Evolutionary conservation across 306 rosid species (phyloP).

Genomic region (Boehmeria nivea): DNA sequence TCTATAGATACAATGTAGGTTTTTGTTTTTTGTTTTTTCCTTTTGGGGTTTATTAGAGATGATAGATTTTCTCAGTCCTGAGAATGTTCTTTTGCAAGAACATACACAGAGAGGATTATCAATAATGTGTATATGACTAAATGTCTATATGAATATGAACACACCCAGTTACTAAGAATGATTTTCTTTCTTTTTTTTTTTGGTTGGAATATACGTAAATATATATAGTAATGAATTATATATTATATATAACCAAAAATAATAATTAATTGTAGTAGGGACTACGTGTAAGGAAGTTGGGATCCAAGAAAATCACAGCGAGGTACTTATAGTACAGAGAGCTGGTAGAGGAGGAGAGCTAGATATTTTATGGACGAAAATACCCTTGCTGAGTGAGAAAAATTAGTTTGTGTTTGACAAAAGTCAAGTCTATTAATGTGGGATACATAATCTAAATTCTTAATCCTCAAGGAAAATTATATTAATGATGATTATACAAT

Average conservation of each 20-base stretch:
- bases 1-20: conserved; percentile 7
- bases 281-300: conserved; percentile 3
- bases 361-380: conserved; percentile 19
- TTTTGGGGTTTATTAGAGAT: background rate
- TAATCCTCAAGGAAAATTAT: too few species aligned
- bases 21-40: too few species aligned
- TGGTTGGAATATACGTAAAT: background rate
- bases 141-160: too few species aligned
- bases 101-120: background rate
- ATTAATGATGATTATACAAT: too few species aligned
- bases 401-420: too few species aligned
- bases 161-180: background rate
- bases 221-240: background rate
- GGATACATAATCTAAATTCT: background rate
- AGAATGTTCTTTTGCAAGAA: conserved; percentile 3
- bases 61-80: background rate
- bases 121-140: background rate
- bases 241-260: background rate
- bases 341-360: background rate
- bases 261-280: background rate
- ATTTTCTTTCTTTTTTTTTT: background rate
- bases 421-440: too few species aligned
- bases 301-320: conserved; percentile 7
- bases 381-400: background rate
- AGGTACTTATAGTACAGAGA: background rate